Base-by-base conservation (phyloP, 768 basidiomycete species). In the Mycena capillaripes region DNA sequence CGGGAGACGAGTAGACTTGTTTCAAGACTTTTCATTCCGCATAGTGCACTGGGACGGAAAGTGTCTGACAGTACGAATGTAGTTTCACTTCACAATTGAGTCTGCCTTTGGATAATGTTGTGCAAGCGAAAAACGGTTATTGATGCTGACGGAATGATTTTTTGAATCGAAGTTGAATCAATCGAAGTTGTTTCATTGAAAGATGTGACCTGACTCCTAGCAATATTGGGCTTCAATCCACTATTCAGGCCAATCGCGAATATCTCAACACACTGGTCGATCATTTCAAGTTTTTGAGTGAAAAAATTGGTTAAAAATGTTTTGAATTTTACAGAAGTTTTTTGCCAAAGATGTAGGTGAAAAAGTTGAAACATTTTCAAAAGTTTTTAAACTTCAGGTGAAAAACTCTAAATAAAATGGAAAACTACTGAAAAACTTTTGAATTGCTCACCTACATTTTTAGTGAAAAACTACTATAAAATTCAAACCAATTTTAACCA, bases 101-200 rank as follows among this genome's bases (percentile, higher is more conserved):
- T 57, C 55, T 57, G 32, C n/a, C 19, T 57, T 57, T 36, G 55
- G 30, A 57, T 34, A 57, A 57, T 57, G 52, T 53, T 53, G 27
- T 53, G 52, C 52, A 53, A 53, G 52, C 19, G 34, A 32, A 57
- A 57, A 34, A 36, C 19, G 57, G 34, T 40, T 59, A 42, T 59
- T 38, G 34, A 42, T 32, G 55, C 55, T 59, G 57, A 59, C 55
- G 32, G 32, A 56, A 34, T 59, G 36, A 59, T 38, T 42, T 30
- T 61, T 61, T 61, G 60, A 44, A 59, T 59, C 57, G 36, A 25
- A 59, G 57, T 59, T 59, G 57, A 59, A 59, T 38, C 36, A 59
- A 38, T 23, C 36, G n/a, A 56, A 59, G 57, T 59, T 38, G 57
- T 59, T 40, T 56, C 55, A 34, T 56, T 56, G 55, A 32, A 56